Conservation (phyloP, 805 yeast species). For the Nakazawaea populi region DNA sequence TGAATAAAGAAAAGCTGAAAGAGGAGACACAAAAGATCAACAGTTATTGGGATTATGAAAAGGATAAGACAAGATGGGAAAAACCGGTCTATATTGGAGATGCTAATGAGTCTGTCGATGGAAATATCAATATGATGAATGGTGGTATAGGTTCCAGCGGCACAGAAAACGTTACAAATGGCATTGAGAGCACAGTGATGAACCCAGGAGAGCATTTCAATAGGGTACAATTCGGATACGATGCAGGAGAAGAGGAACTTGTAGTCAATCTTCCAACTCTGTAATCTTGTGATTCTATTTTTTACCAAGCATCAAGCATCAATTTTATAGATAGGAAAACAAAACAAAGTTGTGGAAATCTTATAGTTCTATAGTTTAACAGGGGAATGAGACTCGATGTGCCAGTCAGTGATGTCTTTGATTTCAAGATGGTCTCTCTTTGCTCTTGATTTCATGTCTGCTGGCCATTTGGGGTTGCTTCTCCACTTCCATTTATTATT, state of each 20-base stretch:
- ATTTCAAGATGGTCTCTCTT: constrained; percentile 13
- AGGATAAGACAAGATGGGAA: constrained; percentile 49
- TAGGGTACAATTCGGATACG: background rate
- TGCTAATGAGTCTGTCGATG: constrained; percentile 1
- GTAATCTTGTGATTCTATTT: background rate
- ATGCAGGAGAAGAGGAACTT: constrained; percentile 5
- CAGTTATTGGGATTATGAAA: constrained; percentile 55
- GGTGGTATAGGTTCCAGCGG: background rate
- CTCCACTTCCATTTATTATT: constrained; percentile 26
- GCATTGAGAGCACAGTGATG: background rate
- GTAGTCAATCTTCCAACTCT: constrained; percentile 19
- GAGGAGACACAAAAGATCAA: constrained; percentile 27
- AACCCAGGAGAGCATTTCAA: background rate
- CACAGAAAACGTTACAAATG: background rate
- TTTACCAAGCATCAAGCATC: too few relatives aligned
- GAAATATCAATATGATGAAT: background rate
- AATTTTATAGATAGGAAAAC: background rate
- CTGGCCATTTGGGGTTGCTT: constrained; percentile 13
- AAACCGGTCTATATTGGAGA: constrained; percentile 27
- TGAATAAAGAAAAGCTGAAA: constrained; percentile 24
- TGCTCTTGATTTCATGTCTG: constrained; percentile 9
- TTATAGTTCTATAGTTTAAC: background rate
- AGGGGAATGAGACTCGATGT: background rate
- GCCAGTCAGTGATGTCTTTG: constrained; percentile 11
- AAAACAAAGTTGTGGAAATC: background rate